Conservation (phyloP, 164 flowering plant species). For the Macadamia tetraphylla region DNA sequence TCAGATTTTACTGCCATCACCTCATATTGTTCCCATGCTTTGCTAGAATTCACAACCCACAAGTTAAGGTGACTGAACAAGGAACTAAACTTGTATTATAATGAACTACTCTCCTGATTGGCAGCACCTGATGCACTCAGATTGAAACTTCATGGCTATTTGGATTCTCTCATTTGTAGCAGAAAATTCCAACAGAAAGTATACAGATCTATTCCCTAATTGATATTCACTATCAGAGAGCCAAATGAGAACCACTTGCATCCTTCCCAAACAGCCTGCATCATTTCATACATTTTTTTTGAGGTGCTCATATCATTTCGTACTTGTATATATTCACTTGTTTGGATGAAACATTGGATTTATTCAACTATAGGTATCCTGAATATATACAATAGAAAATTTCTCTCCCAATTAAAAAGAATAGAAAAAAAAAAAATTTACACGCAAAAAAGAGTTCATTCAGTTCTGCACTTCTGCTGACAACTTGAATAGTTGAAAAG, state of each 20-base stretch:
- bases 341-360: constrained; percentile 2
- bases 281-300: background rate
- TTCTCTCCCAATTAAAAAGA: constrained; percentile 1
- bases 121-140: too few relatives aligned
- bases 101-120: too few relatives aligned
- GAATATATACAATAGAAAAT: constrained; percentile 17
- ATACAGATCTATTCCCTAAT: too few relatives aligned
- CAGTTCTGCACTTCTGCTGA: constrained; percentile 4
- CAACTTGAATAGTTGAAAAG: constrained; percentile 3
- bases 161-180: too few relatives aligned
- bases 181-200: too few relatives aligned
- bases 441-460: background rate
- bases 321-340: background rate
- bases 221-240: background rate
- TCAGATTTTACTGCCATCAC: too few relatives aligned
- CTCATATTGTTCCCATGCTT: too few relatives aligned
- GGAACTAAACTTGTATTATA: too few relatives aligned
- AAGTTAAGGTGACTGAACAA: too few relatives aligned
- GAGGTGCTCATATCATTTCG: background rate
- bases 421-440: constrained; percentile 2
- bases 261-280: background rate
- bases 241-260: background rate
- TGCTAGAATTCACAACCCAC: too few relatives aligned
- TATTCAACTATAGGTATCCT: constrained; percentile 12
- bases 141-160: too few relatives aligned